A percentile compares a stretch with the other conserved stretches of the same genome.
phyloP scores from a whole-genome alignment of 306 rosid genomes.

The Begonia peltatifolia region DNA sequence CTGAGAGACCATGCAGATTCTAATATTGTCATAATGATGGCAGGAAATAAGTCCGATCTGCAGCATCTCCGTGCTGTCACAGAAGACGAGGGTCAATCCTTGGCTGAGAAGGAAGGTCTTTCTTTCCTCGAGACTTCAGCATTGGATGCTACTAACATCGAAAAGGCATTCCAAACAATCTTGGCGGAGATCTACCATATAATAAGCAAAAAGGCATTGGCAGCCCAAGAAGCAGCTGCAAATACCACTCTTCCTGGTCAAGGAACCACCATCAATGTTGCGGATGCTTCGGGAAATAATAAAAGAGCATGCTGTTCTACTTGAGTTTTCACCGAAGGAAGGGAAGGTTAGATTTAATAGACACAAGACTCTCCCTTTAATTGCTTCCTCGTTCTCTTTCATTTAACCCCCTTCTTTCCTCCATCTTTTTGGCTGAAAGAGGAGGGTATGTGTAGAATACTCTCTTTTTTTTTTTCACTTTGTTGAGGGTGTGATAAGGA shows the following conservation, averaged over 20 bases:
- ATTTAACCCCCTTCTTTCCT: background rate
- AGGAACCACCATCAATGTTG: conserved; percentile 89
- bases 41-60: conserved; percentile 92
- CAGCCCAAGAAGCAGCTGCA: conserved; percentile 80
- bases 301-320: conserved; percentile 52
- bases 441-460: background rate
- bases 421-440: background rate
- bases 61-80: conserved; percentile 82
- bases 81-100: conserved; percentile 67
- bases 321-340: conserved; percentile 6
- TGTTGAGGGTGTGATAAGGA: conserved; percentile 3
- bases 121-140: conserved; percentile 99
- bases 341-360: conserved; percentile 4
- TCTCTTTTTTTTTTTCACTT: background rate
- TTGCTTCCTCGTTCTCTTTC: background rate
- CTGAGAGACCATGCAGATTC: conserved; percentile 98
- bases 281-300: conserved; percentile 36
- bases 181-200: conserved; percentile 88
- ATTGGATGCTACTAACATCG: conserved; percentile 79
- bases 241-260: conserved; percentile 58
- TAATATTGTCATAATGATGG: conserved; percentile 93
- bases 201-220: conserved; percentile 95
- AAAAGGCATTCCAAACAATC: conserved; percentile 95
- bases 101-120: conserved; percentile 95
- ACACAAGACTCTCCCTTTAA: background rate